Conservation (phyloP, 2,329 filamentous ascomycete species). For the Verticillium albo-atrum region DNA sequence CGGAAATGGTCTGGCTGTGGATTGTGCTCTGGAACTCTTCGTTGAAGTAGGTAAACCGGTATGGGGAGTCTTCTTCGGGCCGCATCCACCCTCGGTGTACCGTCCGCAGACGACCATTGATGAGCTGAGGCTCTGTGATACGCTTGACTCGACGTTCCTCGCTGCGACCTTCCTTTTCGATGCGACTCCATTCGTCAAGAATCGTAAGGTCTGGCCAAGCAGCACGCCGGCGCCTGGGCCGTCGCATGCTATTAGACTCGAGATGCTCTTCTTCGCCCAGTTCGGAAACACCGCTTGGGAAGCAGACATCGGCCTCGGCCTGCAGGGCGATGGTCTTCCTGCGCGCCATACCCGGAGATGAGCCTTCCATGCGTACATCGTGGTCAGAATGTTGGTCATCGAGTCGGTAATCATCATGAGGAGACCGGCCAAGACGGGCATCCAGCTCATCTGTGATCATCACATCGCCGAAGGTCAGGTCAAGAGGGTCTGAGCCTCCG, state of each 20-base stretch:
- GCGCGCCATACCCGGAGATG: constrained; percentile 20
- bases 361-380: constrained; percentile 8
- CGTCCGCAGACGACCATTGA: constrained; percentile 83
- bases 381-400: constrained; percentile 27
- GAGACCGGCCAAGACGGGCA: constrained; percentile 25
- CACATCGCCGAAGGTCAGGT: constrained; percentile 61
- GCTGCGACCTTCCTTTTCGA: constrained; percentile 84
- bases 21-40: constrained; percentile 95
- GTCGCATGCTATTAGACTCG: constrained; percentile 22
- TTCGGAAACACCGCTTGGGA: constrained; percentile 77
- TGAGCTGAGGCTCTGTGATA: constrained; percentile 88
- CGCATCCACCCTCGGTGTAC: constrained; percentile 78
- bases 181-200: constrained; percentile 82
- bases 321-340: constrained; percentile 58
- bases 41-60: constrained; percentile 98
- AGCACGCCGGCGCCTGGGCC: constrained; percentile 45
- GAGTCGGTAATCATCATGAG: constrained; percentile 16
- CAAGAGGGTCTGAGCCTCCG: constrained; percentile 41
- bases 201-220: constrained; percentile 84
- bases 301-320: constrained; percentile 87
- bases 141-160: constrained; percentile 83
- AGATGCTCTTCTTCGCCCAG: constrained; percentile 65
- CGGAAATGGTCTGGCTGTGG: constrained; percentile 91
- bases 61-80: constrained; percentile 84
- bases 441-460: constrained; percentile 65